Conservation (phyloP, 352 stramenopile genomes). For the Pythium utonaiense region DNA sequence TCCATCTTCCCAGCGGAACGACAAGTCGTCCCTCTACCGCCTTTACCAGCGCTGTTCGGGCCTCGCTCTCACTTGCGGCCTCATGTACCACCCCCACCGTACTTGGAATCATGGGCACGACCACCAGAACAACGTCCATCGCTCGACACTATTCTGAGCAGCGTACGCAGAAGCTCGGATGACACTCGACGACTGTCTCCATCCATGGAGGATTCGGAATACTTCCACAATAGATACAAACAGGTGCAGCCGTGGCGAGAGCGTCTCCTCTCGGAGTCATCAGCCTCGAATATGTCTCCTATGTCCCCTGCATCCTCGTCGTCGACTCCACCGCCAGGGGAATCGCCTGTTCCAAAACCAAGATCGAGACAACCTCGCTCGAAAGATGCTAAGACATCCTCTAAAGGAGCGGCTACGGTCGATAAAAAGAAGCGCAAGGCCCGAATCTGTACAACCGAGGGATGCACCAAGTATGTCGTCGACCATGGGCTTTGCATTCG, state of each 20-base stretch:
- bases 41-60: conserved; percentile 9
- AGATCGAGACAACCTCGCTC: neutral
- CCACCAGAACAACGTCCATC: neutral
- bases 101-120: neutral
- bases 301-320: conserved; percentile 9
- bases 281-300: neutral
- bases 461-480: conserved; percentile 44
- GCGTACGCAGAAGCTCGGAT: neutral
- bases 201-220: neutral
- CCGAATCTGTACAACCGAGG: conserved; percentile 36
- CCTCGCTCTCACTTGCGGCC: conserved; percentile 10
- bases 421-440: conserved; percentile 37
- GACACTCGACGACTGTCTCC: neutral
- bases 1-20: neutral
- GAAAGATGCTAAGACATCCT: neutral
- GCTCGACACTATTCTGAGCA: neutral
- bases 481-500: conserved; percentile 43
- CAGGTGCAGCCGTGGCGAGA: neutral
- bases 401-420: neutral
- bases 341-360: neutral
- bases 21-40: conserved; percentile 6
- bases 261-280: neutral
- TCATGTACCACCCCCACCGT: neutral
- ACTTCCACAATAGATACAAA: neutral
- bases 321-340: neutral